Conservation (phyloP, 192 early-diverging fungal species). For the Pilobolus umbonatus region DNA sequence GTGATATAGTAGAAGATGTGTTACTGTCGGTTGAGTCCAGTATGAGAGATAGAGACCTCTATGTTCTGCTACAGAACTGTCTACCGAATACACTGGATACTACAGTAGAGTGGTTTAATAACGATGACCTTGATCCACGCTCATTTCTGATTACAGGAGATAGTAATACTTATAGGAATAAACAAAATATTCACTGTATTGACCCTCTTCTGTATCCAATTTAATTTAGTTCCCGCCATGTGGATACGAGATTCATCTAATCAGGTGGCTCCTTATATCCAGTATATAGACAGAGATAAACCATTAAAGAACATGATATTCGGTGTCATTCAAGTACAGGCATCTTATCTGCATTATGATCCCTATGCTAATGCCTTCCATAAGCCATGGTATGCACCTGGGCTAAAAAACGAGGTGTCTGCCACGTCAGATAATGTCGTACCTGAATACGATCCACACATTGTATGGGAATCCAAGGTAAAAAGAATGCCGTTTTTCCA, state of each 20-base stretch:
- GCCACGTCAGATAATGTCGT: slow-evolving; percentile 36
- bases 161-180: slow-evolving; percentile 33
- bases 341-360: slow-evolving; percentile 29
- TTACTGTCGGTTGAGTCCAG: slow-evolving; percentile 26
- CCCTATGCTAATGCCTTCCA: slow-evolving; percentile 68
- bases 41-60: slow-evolving; percentile 50
- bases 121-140: slow-evolving; percentile 27
- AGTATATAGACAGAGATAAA: slow-evolving; percentile 34
- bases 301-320: slow-evolving; percentile 42
- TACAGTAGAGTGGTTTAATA: slow-evolving; percentile 53
- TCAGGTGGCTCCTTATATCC: slow-evolving; percentile 57
- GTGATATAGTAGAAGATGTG: slow-evolving; percentile 40
- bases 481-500: background rate
- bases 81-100: slow-evolving; percentile 71
- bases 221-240: slow-evolving; percentile 50
- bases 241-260: slow-evolving; percentile 73
- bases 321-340: slow-evolving; percentile 55
- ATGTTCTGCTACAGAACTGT: slow-evolving; percentile 53
- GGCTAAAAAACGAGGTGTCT: slow-evolving; percentile 26
- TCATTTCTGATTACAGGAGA: slow-evolving; percentile 71
- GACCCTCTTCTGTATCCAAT: slow-evolving; percentile 2
- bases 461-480: slow-evolving; percentile 59
- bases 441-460: slow-evolving; percentile 33
- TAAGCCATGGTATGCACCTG: slow-evolving; percentile 39
- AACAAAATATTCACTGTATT: slow-evolving; percentile 2